Percentiles rank a stretch among this genome's conserved stretches.
phyloP scores from a whole-genome alignment of 257 asterid species.

The Plantago elongata region DNA sequence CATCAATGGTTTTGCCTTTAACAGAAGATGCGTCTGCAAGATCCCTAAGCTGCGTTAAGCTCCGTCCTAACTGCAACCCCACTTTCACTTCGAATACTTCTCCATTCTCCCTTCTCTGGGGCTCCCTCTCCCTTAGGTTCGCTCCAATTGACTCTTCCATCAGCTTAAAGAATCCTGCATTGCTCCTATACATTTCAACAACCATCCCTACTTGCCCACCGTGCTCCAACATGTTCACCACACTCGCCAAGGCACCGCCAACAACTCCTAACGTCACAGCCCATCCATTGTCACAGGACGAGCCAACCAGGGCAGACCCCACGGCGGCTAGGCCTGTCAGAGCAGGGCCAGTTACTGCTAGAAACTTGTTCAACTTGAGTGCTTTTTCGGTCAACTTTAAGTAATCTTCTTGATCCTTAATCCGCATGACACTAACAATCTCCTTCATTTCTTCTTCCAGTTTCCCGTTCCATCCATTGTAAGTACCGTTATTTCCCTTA shows the following conservation, averaged over 20 bases:
- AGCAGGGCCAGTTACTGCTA: slow-evolving; percentile 44
- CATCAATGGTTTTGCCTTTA: slow-evolving; percentile 23
- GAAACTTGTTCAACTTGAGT: slow-evolving; percentile 42
- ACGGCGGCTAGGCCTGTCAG: slow-evolving; percentile 63
- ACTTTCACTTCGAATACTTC: slow-evolving; percentile 62
- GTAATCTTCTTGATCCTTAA: slow-evolving; percentile 51
- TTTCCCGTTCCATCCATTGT: slow-evolving; percentile 47
- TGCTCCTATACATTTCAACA: slow-evolving; percentile 71
- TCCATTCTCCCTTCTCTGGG: slow-evolving; percentile 55
- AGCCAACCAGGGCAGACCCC: slow-evolving; percentile 37
- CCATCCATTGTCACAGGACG: slow-evolving; percentile 30
- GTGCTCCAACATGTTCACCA: slow-evolving; percentile 59
- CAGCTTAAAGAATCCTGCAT: slow-evolving; percentile 62
- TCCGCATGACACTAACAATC: slow-evolving; percentile 27
- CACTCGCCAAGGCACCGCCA: slow-evolving; percentile 66
- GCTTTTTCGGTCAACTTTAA: slow-evolving; percentile 45
- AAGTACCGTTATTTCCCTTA: neutral
- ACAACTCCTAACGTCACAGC: slow-evolving; percentile 36
- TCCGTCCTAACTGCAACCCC: slow-evolving; percentile 66
- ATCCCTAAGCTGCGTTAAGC: slow-evolving; percentile 55
- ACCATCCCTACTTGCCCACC: slow-evolving; percentile 86
- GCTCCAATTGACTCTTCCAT: slow-evolving; percentile 59
- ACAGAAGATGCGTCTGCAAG: slow-evolving; percentile 30
- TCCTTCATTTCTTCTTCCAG: slow-evolving; percentile 58
- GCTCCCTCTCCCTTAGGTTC: slow-evolving; percentile 41